Conservation (phyloP, 2,329 filamentous ascomycete species). For the Colletotrichum camelliae region DNA sequence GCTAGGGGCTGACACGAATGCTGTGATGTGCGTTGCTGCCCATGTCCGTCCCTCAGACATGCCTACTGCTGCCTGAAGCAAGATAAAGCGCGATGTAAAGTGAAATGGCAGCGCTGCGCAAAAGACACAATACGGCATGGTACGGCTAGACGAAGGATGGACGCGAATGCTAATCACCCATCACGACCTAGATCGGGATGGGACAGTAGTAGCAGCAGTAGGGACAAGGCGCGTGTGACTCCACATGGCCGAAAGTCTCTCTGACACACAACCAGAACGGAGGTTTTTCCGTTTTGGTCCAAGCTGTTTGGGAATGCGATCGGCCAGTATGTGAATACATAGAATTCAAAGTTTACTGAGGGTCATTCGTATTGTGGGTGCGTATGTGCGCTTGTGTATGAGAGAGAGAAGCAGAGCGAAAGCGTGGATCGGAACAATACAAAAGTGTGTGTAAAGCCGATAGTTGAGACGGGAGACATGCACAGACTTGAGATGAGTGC, state of each 20-base stretch:
- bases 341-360: not conserved
- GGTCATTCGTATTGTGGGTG: not conserved
- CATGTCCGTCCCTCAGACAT: not conserved
- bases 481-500: not conserved
- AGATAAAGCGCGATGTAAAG: not conserved
- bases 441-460: not conserved
- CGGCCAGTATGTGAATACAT: not conserved
- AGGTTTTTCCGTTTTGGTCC: conserved; percentile 16
- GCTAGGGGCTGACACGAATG: not conserved
- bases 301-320: conserved; percentile 15
- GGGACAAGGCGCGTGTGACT: not conserved
- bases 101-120: not conserved
- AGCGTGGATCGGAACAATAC: not conserved
- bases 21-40: not conserved
- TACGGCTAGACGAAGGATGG: not conserved
- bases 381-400: not conserved
- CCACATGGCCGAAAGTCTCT: conserved; percentile 23
- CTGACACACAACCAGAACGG: conserved; percentile 13
- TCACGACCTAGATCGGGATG: conserved; percentile 8
- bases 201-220: not conserved
- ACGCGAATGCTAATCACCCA: conserved; percentile 9
- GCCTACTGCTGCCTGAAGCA: not conserved
- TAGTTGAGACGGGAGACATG: conserved; percentile 9
- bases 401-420: not conserved
- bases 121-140: not conserved